Evolutionary conservation across 768 basidiomycete genomes (phyloP).

Genomic region (Solioccasus polychromus): DNA sequence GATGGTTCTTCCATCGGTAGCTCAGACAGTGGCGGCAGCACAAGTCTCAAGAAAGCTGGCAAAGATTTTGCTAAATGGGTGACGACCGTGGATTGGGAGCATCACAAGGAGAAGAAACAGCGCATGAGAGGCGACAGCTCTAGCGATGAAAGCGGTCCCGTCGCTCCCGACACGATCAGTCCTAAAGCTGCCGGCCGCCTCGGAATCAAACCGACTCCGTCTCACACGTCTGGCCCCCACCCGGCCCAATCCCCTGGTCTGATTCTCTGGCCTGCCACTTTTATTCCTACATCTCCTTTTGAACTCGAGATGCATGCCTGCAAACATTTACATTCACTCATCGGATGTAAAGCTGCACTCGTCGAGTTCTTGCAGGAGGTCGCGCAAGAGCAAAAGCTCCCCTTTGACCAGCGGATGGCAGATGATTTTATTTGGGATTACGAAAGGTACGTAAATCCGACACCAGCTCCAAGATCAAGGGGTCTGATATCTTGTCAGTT

Average conservation of each 20-base stretch:
- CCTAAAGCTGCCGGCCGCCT: constrained; percentile 39
- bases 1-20: constrained; percentile 22
- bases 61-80: constrained; percentile 37
- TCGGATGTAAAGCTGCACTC: constrained; percentile 61
- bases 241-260: constrained; percentile 60
- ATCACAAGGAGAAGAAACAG: constrained; percentile 25
- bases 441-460: constrained; percentile 28
- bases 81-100: constrained; percentile 35
- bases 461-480: constrained; percentile 4
- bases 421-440: constrained; percentile 35
- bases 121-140: constrained; percentile 23
- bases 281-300: constrained; percentile 52
- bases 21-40: constrained; percentile 25
- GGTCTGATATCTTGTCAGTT: constrained; percentile 39
- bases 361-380: constrained; percentile 43
- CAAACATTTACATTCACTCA: constrained; percentile 61
- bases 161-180: constrained; percentile 29
- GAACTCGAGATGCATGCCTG: constrained; percentile 78
- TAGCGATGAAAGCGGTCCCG: constrained; percentile 24
- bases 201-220: constrained; percentile 27
- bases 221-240: constrained; percentile 20
- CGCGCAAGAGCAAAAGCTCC: constrained; percentile 19
- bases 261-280: constrained; percentile 55
- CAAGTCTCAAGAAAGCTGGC: constrained; percentile 27
- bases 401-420: constrained; percentile 22